phyloP scores from a whole-genome alignment of 257 asterid species.

The Solanum peruvianum region DNA sequence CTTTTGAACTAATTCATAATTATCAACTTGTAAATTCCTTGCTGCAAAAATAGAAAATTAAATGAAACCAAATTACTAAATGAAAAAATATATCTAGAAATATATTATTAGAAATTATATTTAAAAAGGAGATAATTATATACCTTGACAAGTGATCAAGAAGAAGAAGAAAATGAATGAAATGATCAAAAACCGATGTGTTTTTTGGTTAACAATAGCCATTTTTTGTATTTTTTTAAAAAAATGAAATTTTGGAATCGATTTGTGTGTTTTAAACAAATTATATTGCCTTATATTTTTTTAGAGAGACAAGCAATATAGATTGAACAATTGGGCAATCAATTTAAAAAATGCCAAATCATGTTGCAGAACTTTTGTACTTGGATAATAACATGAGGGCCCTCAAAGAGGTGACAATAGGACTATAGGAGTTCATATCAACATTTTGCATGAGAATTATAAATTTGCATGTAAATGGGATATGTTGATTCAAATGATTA shows the following conservation, averaged over 20 bases:
- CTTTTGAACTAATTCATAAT: neutral
- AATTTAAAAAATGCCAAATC: neutral
- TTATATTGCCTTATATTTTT: neutral
- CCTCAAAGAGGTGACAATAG: neutral
- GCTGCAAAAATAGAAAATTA: neutral
- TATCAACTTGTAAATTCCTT: neutral
- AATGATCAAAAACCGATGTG: neutral
- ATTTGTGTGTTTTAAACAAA: neutral
- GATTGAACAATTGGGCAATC: neutral
- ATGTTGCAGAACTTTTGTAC: neutral
- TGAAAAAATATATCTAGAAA: neutral
- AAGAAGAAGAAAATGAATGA: neutral
- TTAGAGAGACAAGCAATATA: neutral
- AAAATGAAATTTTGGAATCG: neutral
- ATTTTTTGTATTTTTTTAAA: neutral
- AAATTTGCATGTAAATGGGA: neutral
- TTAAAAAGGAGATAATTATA: neutral
- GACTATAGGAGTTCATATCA: neutral
- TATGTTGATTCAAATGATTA: neutral
- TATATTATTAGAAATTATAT: neutral
- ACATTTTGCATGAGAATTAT: neutral
- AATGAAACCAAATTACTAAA: neutral
- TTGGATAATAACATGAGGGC: neutral
- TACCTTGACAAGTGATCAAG: constrained; percentile 9
- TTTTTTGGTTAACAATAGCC: neutral